Base-by-base conservation (phyloP, 2,329 filamentous ascomycete species). In the Polytolypa hystricis region DNA sequence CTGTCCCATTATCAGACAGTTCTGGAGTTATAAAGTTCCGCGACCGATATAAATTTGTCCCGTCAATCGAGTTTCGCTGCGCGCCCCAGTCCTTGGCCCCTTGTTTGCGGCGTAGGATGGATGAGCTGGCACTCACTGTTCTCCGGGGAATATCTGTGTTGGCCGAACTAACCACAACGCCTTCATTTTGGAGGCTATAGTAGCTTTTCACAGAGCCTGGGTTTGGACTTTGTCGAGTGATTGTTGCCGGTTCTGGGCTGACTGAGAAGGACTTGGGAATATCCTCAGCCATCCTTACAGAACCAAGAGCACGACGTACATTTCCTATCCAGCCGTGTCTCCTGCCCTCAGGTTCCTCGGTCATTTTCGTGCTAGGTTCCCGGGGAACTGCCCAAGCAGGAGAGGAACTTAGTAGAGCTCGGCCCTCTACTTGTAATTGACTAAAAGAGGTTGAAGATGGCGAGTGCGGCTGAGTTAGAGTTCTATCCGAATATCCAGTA, bases 261-360 rank as follows among this genome's bases (percentile, higher is more conserved):
- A 39, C 37, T 9, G 37, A 35, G 26, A 29, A 25, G 20, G 37
- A 17, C 28, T 30, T 33, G 16, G 28, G 38, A 25, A 27, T 14
- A 17, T 35, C 34, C 31, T 42, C 43, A 14, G 33, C 34, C 33
- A 33, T 55, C 32, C 47, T 48, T 47, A 51, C 48, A 45, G 57
- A 39, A 58, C 55, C 69, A 27, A 84, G 73, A 8, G 79, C 78
- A 25, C 79, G 70, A 12, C 74, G 69, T 14, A 86, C 56, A 32
- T 75, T 82, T 15, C 80, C 80, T 8, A 86, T 62, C 77, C 79
- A 84, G 16, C 71, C 71, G 60, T 60, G 78, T 70, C 52, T 73
- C 74, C 14, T 77, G 67, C 48, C 46, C 35, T 49, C 54, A 25
- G 26, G 15, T n/a, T 20, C 5, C 18, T 31, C 28, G 11, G 7